Conservation (phyloP, 2,329 filamentous ascomycete species). For the Monosporascus sp. region DNA sequence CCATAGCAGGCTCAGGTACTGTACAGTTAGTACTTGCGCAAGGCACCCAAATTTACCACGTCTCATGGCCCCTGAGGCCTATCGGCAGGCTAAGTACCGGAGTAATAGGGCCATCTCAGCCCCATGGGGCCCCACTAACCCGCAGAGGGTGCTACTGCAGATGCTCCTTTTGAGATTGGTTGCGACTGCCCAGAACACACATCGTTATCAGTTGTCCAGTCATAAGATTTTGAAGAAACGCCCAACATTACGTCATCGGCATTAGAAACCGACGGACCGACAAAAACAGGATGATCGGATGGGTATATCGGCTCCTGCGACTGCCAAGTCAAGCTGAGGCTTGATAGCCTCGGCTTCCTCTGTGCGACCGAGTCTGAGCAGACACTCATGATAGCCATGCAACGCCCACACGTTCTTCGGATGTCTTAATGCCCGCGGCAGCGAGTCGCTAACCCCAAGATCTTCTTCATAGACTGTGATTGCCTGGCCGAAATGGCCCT, state of each 20-base stretch:
- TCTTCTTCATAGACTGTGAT: conserved; percentile 55
- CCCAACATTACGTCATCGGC: background rate
- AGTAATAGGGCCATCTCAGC: too few relatives aligned
- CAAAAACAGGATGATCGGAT: conserved; percentile 34
- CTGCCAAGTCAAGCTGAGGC: conserved; percentile 18
- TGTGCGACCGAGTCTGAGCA: conserved; percentile 47
- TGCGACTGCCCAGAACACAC: too few relatives aligned
- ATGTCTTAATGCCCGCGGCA: conserved; percentile 62
- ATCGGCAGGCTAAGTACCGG: too few relatives aligned
- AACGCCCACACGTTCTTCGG: conserved; percentile 72
- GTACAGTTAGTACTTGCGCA: too few relatives aligned
- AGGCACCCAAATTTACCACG: too few relatives aligned
- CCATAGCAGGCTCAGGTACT: too few relatives aligned
- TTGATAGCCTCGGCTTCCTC: conserved; percentile 30
- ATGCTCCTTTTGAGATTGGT: too few relatives aligned
- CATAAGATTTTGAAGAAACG: background rate
- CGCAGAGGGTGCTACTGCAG: too few relatives aligned
- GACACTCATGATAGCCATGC: conserved; percentile 67
- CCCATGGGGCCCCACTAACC: too few relatives aligned
- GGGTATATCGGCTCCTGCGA: conserved; percentile 22
- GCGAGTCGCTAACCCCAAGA: conserved; percentile 51
- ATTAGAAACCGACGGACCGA: conserved; percentile 3
- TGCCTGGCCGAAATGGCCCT: conserved; percentile 53
- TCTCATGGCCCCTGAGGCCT: too few relatives aligned
- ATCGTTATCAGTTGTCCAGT: too few relatives aligned